These are phyloP conservation scores for Apiosordaria backusii DNA, from an alignment of 495 filamentous ascomycete species.

Conservation along the genomic window DNA sequence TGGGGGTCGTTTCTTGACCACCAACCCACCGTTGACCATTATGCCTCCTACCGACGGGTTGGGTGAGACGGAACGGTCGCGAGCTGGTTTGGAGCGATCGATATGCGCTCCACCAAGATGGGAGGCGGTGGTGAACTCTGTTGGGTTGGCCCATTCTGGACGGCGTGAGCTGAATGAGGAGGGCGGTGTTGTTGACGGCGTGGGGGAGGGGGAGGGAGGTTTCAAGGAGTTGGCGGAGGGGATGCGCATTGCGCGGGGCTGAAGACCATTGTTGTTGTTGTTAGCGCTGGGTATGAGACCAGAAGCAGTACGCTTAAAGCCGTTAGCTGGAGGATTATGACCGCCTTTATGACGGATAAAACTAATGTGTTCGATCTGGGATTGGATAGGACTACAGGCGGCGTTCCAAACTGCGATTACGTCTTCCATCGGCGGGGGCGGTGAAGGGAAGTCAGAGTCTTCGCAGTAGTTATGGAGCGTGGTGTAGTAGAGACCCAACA, in stretches of 20 bases:
- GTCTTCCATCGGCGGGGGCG: conserved; percentile 68
- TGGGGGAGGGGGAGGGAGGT: not conserved
- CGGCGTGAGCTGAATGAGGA: conserved; percentile 24
- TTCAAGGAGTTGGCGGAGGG: conserved; percentile 32
- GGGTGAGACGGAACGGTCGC: not conserved
- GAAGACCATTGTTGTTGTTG: conserved; percentile 20
- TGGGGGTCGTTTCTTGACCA: conserved; percentile 43
- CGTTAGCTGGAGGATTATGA: conserved; percentile 20
- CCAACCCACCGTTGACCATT: conserved; percentile 22
- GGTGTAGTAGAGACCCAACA: conserved; percentile 84
- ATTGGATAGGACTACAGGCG: conserved; percentile 60
- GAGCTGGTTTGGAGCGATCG: conserved; percentile 20
- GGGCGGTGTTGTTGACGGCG: not conserved
- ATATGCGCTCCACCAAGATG: conserved; percentile 32
- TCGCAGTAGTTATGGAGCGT: conserved; percentile 73
- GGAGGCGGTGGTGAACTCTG: conserved; percentile 47
- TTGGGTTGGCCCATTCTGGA: conserved; percentile 31
- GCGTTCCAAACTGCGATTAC: conserved; percentile 68
- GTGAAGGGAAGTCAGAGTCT: conserved; percentile 66
- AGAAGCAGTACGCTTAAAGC: conserved; percentile 32
- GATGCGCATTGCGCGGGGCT: conserved; percentile 38
- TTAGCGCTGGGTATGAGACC: conserved; percentile 32
- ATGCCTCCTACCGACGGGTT: not conserved
- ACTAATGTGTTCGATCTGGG: conserved; percentile 68
- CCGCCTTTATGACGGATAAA: conserved; percentile 44